Base-by-base conservation (phyloP, 345 rosid species). In the Kernera saxatilis region DNA sequence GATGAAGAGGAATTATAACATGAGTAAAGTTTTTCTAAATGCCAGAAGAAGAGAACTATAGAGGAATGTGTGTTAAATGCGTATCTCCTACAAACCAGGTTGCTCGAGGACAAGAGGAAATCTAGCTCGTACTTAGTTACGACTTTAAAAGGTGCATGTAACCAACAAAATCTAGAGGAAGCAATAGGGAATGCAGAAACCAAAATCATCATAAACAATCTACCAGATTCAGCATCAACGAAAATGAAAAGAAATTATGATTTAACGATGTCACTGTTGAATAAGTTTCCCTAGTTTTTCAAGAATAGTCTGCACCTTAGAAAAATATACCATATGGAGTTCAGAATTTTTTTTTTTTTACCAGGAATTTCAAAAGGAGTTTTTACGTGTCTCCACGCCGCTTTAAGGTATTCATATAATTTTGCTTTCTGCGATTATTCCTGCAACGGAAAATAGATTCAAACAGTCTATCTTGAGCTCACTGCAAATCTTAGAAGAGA, bases 391-490 rank as follows among this genome's bases (percentile, higher is more conserved):
- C 46, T 56, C 52, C 52, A 48, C 12, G 5, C 46, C 43, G 19
- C 27, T 48, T 13, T 8, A 19, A 17, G 37, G 51, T 46, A 33
- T 27, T 14, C 39, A 36, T 17, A 19, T 29, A 14, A 21, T 60
- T 50, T 13, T 44, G 6, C 23, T 27, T 26, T 55, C 18, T 26
- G 25, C 39, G 32, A 6, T 18, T 3, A 49, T 26, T 46, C 58
- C 67, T 73, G 67, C 72, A 53, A 73, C 19, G 21, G 21, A 29
- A 73, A 57, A 50, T 3, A 48, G 22, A 50, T 66, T 55, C 33
- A 45, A 21, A 36, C 33, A 46, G 43, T 46, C 65, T 30, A 50
- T 67, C 40, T 59, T 49, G 46, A 74, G 62, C 48, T 49, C 61
- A 50, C 25, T 50, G 62, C 18, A 74, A 18, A 17, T 29, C 51